phyloP scores from a whole-genome alignment of 495 filamentous ascomycete genomes.

The Talaromyces trachyspermus region DNA sequence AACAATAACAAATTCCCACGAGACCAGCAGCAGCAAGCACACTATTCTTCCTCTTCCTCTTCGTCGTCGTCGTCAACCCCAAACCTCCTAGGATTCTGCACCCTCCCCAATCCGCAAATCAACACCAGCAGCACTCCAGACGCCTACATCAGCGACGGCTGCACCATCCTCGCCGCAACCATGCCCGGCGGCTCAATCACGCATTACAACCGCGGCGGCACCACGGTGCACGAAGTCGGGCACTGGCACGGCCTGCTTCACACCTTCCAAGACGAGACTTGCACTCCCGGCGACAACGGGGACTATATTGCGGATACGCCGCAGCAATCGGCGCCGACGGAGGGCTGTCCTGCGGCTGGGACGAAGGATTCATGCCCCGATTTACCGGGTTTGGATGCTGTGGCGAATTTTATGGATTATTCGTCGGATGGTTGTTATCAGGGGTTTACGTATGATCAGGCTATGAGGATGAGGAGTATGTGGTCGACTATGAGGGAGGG shows the following conservation, averaged over 20 bases:
- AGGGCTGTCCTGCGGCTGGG: slow-evolving; percentile 39
- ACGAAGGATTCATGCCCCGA: slow-evolving; percentile 42
- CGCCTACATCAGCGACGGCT: slow-evolving; percentile 43
- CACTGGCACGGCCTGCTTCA: slow-evolving; percentile 55
- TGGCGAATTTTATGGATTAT: slow-evolving; percentile 53
- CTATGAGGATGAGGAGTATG: slow-evolving; percentile 39
- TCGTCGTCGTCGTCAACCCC: slow-evolving; percentile 9
- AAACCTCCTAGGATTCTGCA: slow-evolving; percentile 44
- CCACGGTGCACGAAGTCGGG: slow-evolving; percentile 49
- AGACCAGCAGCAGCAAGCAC: no score
- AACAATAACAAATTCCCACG: background rate
- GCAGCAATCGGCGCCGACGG: slow-evolving; percentile 39
- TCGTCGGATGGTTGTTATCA: slow-evolving; percentile 48
- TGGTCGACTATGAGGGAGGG: slow-evolving; percentile 34
- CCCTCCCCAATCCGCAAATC: slow-evolving; percentile 33
- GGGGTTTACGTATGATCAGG: slow-evolving; percentile 37
- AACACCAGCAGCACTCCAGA: slow-evolving; percentile 25
- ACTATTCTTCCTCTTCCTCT: no score
- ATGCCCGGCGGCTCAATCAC: slow-evolving; percentile 40
- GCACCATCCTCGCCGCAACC: slow-evolving; percentile 42
- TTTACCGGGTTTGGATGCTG: slow-evolving; percentile 36
- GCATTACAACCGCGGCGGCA: slow-evolving; percentile 42
- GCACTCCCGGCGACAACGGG: slow-evolving; percentile 30
- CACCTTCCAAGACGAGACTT: slow-evolving; percentile 46
- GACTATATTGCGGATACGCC: slow-evolving; percentile 49